phyloP scores from a whole-genome alignment of 768 basidiomycete species.

The Dictyophora rubrovolvata region DNA sequence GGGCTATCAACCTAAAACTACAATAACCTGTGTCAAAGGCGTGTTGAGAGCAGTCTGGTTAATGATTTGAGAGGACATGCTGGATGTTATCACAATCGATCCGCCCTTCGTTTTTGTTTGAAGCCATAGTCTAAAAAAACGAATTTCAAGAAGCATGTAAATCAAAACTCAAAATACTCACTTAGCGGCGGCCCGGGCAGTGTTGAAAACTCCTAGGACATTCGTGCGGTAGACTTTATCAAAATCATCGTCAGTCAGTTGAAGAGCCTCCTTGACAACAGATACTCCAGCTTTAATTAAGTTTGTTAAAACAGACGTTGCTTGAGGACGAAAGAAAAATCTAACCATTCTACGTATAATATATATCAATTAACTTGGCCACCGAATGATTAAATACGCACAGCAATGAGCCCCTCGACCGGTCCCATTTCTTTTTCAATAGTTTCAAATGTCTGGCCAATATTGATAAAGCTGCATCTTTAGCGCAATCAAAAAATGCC shows the following conservation, averaged over 20 bases:
- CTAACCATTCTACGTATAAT: slow-evolving; percentile 30
- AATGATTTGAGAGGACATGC: slow-evolving; percentile 60
- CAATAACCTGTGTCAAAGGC: slow-evolving; percentile 41
- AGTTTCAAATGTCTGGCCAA: slow-evolving; percentile 28
- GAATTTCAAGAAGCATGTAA: background rate
- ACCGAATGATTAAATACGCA: slow-evolving; percentile 15
- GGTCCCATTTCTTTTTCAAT: slow-evolving; percentile 40
- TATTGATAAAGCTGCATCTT: background rate
- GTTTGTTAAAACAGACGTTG: slow-evolving; percentile 12
- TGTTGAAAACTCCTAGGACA: slow-evolving; percentile 59
- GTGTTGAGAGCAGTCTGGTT: slow-evolving; percentile 37
- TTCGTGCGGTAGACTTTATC: slow-evolving; percentile 45
- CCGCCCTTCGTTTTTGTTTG: slow-evolving; percentile 26
- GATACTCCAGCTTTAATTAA: slow-evolving; percentile 39
- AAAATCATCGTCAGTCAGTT: slow-evolving; percentile 48
- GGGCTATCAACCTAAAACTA: background rate
- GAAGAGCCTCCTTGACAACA: slow-evolving; percentile 49
- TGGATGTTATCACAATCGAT: slow-evolving; percentile 55
- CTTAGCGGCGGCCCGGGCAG: slow-evolving; percentile 47
- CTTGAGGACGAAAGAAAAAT: background rate
- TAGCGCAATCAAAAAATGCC: background rate
- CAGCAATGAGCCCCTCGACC: slow-evolving; percentile 48
- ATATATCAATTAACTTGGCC: background rate
- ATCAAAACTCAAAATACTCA: slow-evolving; percentile 15
- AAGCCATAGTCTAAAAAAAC: slow-evolving; percentile 32